A percentile compares a stretch with the other conserved stretches of the same genome.
Evolutionary conservation across 1,139 yeast genomes (phyloP).

Genomic region (Candida neerlandica): DNA sequence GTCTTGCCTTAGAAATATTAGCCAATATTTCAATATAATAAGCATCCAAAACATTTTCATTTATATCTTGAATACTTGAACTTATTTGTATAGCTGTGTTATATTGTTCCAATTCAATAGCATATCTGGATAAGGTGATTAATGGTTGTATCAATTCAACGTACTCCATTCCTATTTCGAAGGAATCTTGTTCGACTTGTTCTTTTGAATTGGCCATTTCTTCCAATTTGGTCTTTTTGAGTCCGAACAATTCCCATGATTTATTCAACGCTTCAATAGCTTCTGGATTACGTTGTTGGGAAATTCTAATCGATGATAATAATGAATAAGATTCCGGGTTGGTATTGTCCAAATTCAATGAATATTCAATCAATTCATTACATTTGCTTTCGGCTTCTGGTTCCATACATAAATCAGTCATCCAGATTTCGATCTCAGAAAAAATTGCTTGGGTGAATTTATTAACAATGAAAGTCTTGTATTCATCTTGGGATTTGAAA

Average conservation of each 20-base stretch:
- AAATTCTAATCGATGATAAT: conserved; percentile 84
- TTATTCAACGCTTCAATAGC: conserved; percentile 70
- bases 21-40: conserved; percentile 84
- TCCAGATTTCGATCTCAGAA: conserved; percentile 94
- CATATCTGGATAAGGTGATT: conserved; percentile 67
- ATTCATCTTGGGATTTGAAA: conserved; percentile 27
- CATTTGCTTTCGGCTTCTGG: conserved; percentile 83
- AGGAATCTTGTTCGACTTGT: conserved; percentile 29
- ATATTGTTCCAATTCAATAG: conserved; percentile 74
- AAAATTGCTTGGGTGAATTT: conserved; percentile 76
- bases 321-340: conserved; percentile 84
- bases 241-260: conserved; percentile 72
- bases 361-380: conserved; percentile 67
- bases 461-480: conserved; percentile 40
- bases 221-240: conserved; percentile 53
- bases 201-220: conserved; percentile 33
- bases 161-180: conserved; percentile 53
- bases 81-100: conserved; percentile 67
- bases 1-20: conserved; percentile 59
- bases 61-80: conserved; percentile 66
- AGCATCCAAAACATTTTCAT: conserved; percentile 80
- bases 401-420: conserved; percentile 98
- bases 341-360: conserved; percentile 58
- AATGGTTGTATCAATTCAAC: conserved; percentile 69
- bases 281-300: conserved; percentile 77